Percentiles rank a stretch among this genome's conserved stretches.
These are phyloP conservation scores for Pichia sporocuriosa DNA, from an alignment of 805 yeast species.

Conservation along the genomic window DNA sequence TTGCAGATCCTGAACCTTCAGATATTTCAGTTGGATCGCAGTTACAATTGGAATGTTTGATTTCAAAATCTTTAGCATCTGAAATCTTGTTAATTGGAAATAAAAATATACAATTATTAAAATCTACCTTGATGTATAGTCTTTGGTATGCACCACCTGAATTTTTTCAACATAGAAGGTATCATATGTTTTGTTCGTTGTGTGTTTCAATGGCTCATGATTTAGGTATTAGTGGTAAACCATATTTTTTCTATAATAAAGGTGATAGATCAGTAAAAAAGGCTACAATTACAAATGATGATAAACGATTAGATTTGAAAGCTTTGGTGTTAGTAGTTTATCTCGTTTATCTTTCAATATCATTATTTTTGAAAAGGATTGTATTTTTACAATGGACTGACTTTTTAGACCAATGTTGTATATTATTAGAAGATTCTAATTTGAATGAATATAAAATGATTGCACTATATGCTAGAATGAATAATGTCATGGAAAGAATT, in stretches of 20 bases:
- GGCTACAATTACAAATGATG: constrained; percentile 31
- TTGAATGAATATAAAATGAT: constrained; percentile 34
- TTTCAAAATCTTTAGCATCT: constrained; percentile 42
- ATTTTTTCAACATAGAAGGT: constrained; percentile 69
- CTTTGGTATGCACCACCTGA: constrained; percentile 85
- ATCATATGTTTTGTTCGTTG: constrained; percentile 59
- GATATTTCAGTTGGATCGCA: constrained; percentile 34
- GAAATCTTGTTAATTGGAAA: constrained; percentile 66
- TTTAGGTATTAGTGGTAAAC: constrained; percentile 59
- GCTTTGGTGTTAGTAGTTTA: constrained; percentile 53
- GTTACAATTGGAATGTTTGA: constrained; percentile 45
- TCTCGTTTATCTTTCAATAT: constrained; percentile 53
- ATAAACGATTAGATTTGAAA: constrained; percentile 40
- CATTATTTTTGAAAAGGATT: constrained; percentile 59
- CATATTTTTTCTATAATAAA: constrained; percentile 36
- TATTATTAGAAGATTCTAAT: constrained; percentile 35
- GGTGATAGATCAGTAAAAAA: constrained; percentile 36
- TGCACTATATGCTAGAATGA: constrained; percentile 53
- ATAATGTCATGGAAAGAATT: constrained; percentile 54
- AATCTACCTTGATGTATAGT: constrained; percentile 52
- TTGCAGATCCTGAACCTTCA: constrained; percentile 28
- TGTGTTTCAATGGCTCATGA: constrained; percentile 69
- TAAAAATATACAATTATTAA: constrained; percentile 62
- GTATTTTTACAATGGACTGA: constrained; percentile 58
- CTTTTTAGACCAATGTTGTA: constrained; percentile 56